A percentile compares a stretch with the other conserved stretches of the same genome.
phyloP scores from a whole-genome alignment of 73 alveolate genomes.

The Diophrys appendiculata region DNA sequence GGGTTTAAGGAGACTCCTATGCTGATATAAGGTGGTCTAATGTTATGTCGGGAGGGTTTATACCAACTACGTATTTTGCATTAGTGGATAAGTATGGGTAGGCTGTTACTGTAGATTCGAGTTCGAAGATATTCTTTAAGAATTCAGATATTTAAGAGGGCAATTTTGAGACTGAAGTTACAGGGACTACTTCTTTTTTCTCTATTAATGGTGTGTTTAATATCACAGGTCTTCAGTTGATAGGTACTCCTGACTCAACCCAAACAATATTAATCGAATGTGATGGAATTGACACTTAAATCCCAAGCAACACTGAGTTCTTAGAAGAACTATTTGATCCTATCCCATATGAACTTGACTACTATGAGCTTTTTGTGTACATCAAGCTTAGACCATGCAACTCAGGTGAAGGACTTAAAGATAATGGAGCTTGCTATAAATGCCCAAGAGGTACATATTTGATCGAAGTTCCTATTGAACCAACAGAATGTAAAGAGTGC shows the following conservation, averaged over 20 bases:
- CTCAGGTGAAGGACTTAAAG: slow-evolving; percentile 68
- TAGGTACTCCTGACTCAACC: slow-evolving; percentile 53
- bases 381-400: slow-evolving; percentile 56
- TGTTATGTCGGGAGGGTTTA: slow-evolving; percentile 59
- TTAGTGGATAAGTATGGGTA: slow-evolving; percentile 57
- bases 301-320: slow-evolving; percentile 6
- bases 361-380: slow-evolving; percentile 25
- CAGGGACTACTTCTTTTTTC: slow-evolving; percentile 52
- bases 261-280: slow-evolving; percentile 1
- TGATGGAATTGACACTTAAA: slow-evolving; percentile 16
- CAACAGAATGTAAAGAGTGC: slow-evolving; percentile 58
- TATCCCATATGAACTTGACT: not conserved
- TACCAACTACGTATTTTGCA: slow-evolving; percentile 59
- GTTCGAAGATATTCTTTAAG: slow-evolving; percentile 15
- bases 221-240: slow-evolving; percentile 45
- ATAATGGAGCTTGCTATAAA: slow-evolving; percentile 58
- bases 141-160: slow-evolving; percentile 1
- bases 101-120: slow-evolving; percentile 57
- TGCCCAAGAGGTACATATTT: slow-evolving; percentile 68
- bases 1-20: slow-evolving; percentile 23
- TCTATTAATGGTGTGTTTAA: slow-evolving; percentile 59
- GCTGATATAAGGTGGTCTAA: slow-evolving; percentile 18
- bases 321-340: not conserved
- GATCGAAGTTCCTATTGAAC: slow-evolving; percentile 38
- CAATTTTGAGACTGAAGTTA: slow-evolving; percentile 32